Conservation (phyloP, 1,284 basidiomycete genomes). For the Xanthoconium separans region DNA sequence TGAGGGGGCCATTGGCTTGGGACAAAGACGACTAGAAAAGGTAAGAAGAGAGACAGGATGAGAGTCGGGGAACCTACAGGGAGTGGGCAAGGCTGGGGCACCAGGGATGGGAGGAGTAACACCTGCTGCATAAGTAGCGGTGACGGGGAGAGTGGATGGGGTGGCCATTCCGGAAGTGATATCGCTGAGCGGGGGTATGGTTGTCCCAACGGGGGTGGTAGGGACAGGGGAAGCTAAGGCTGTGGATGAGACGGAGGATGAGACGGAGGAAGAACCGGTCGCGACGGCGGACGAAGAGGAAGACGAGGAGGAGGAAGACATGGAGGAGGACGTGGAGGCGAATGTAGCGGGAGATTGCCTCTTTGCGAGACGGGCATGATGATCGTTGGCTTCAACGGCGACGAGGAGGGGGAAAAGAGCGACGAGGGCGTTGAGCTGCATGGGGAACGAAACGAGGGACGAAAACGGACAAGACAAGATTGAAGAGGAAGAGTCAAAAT, state of each 20-base stretch:
- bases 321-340: slow-evolving; percentile 11
- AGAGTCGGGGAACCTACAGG: slow-evolving; percentile 45
- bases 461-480: not conserved
- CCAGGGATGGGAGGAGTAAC: slow-evolving; percentile 59
- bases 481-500: not conserved
- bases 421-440: slow-evolving; percentile 44
- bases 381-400: slow-evolving; percentile 35
- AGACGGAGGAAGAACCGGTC: slow-evolving; percentile 17
- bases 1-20: slow-evolving; percentile 61
- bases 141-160: slow-evolving; percentile 47
- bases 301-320: slow-evolving; percentile 10
- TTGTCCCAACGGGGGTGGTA: slow-evolving; percentile 31
- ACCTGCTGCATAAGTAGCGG: slow-evolving; percentile 57
- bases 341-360: slow-evolving; percentile 19
- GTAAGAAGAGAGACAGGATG: slow-evolving; percentile 2
- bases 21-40: slow-evolving; percentile 48
- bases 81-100: slow-evolving; percentile 61
- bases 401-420: slow-evolving; percentile 43
- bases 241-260: slow-evolving; percentile 17
- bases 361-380: slow-evolving; percentile 28
- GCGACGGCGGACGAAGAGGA: slow-evolving; percentile 14
- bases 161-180: slow-evolving; percentile 71
- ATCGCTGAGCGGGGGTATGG: slow-evolving; percentile 54
- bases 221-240: slow-evolving; percentile 21
- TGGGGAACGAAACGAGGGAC: slow-evolving; percentile 17